Evolutionary conservation across 129 eudicot genomes (phyloP).

Genomic region (Glebionis coronaria): DNA sequence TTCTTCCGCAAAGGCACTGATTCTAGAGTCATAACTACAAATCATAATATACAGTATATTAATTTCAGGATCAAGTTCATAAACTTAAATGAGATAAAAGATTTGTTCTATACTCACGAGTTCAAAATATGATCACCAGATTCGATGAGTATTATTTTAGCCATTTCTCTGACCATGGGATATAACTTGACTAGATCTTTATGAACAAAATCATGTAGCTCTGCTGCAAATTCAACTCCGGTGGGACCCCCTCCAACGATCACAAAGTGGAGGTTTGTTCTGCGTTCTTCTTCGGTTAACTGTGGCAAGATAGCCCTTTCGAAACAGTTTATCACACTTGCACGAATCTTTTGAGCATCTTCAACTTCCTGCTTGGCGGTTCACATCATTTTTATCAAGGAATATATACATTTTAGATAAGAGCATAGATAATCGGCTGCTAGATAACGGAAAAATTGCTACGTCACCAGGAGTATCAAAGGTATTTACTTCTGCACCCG

Average conservation of each 20-base stretch:
- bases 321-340: slow-evolving; percentile 79
- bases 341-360: slow-evolving; percentile 90
- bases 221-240: slow-evolving; percentile 94
- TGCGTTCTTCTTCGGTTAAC: slow-evolving; percentile 79
- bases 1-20: slow-evolving; percentile 74
- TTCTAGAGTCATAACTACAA: slow-evolving; percentile 82
- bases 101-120: slow-evolving; percentile 42
- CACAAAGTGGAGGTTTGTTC: slow-evolving; percentile 72
- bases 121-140: slow-evolving; percentile 94
- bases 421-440: too few species aligned
- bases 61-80: not conserved
- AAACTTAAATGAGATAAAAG: slow-evolving; percentile 4
- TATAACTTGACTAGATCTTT: slow-evolving; percentile 79
- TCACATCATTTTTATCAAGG: slow-evolving; percentile 7
- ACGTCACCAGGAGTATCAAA: slow-evolving; percentile 88
- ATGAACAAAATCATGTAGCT: slow-evolving; percentile 66
- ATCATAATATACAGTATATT: slow-evolving; percentile 1
- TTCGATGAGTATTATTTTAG: slow-evolving; percentile 64
- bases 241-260: slow-evolving; percentile 98
- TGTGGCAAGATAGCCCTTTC: slow-evolving; percentile 84
- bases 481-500: slow-evolving; percentile 84
- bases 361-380: slow-evolving; percentile 71
- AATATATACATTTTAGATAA: too few species aligned
- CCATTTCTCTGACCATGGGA: slow-evolving; percentile 63
- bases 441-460: slow-evolving; percentile 76